Evolutionary conservation across 2,329 filamentous ascomycete species (phyloP).

Genomic region (Thielaviopsis punctulata): DNA sequence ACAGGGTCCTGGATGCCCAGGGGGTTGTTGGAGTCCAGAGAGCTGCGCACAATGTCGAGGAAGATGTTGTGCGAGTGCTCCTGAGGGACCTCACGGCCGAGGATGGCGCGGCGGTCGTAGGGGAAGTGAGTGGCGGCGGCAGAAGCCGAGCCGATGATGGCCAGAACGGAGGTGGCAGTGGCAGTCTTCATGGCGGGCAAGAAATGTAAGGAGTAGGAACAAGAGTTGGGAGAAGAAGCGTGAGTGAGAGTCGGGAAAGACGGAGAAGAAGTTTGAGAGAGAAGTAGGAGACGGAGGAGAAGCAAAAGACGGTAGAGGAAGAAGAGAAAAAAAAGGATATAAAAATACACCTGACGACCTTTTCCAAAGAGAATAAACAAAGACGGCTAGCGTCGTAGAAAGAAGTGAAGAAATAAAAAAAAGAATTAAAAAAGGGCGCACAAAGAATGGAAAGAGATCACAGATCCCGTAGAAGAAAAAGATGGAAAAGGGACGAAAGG

Average conservation of each 20-base stretch:
- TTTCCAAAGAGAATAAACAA: constrained; percentile 4
- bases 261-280: not conserved
- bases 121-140: constrained; percentile 11
- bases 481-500: constrained; percentile 8
- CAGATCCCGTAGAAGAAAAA: constrained; percentile 4
- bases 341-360: not conserved
- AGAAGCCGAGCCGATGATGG: constrained; percentile 13
- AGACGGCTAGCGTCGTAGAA: constrained; percentile 8
- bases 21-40: constrained; percentile 32
- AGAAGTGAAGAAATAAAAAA: constrained; percentile 3
- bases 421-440: not conserved
- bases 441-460: constrained; percentile 12
- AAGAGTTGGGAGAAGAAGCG: not conserved
- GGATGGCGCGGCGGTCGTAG: constrained; percentile 9
- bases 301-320: not conserved
- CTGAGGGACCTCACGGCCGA: constrained; percentile 32
- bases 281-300: not conserved
- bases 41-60: constrained; percentile 26
- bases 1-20: constrained; percentile 33
- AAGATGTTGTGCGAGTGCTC: constrained; percentile 37
- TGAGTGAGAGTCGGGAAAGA: not conserved
- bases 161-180: not conserved
- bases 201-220: not conserved
- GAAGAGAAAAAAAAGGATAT: not conserved
- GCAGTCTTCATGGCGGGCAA: constrained; percentile 7